Evolutionary conservation across 1,284 basidiomycete species (phyloP).

Genomic region (Ustilago crameri): DNA sequence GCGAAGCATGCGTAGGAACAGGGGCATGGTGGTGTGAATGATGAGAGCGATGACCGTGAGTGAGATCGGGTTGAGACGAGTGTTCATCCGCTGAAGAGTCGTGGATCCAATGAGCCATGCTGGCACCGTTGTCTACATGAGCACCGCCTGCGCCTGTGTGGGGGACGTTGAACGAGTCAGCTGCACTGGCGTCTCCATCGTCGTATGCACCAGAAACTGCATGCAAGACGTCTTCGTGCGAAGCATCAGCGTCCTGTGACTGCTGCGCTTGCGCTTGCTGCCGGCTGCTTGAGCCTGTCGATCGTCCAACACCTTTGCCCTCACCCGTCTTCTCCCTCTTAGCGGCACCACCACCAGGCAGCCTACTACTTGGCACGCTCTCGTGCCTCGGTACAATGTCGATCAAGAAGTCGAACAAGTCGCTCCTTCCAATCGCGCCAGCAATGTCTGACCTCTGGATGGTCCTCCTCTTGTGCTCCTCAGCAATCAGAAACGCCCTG

Average conservation of each 20-base stretch:
- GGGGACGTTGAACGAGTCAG: conserved; percentile 32
- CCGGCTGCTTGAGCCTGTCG: conserved; percentile 19
- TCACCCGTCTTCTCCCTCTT: conserved; percentile 50
- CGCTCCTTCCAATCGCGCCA: conserved; percentile 62
- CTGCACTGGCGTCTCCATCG: conserved; percentile 17
- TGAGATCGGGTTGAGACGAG: conserved; percentile 32
- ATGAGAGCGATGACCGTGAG: conserved; percentile 16
- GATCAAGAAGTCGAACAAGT: conserved; percentile 68
- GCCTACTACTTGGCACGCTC: conserved; percentile 47
- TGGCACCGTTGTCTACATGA: conserved; percentile 17
- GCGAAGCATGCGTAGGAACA: conserved; percentile 8
- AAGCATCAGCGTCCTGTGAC: conserved; percentile 2
- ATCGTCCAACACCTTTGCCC: conserved; percentile 27
- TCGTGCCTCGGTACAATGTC: conserved; percentile 65
- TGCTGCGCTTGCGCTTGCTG: conserved; percentile 1
- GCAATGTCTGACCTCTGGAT: conserved; percentile 65
- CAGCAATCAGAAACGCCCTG: conserved; percentile 65
- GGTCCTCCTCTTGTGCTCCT: conserved; percentile 64
- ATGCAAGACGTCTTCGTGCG: conserved; percentile 13
- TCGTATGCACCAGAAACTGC: conserved; percentile 13
- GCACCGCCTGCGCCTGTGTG: conserved; percentile 12
- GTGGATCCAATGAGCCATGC: conserved; percentile 46
- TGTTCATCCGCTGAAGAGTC: conserved; percentile 31
- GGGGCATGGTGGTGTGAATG: conserved; percentile 18
- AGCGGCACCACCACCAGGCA: conserved; percentile 45